phyloP scores from a whole-genome alignment of 1,284 basidiomycete genomes.

The Leccinum laetum region DNA sequence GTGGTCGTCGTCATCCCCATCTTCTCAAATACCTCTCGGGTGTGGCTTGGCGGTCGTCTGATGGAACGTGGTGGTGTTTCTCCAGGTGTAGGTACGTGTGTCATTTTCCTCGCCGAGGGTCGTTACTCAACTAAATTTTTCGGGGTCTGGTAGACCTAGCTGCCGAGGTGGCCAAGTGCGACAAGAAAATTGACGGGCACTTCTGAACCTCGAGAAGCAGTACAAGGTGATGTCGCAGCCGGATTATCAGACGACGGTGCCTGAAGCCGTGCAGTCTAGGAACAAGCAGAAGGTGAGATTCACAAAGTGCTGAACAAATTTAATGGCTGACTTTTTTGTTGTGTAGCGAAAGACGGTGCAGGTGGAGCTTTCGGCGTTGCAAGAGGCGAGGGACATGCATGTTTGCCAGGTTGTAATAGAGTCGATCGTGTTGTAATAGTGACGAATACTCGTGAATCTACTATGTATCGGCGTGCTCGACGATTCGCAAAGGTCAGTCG shows the following conservation, averaged over 20 bases:
- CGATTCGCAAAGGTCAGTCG: too few relatives aligned
- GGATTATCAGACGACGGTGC: conserved; percentile 35
- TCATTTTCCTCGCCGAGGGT: not conserved
- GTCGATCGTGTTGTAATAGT: too few relatives aligned
- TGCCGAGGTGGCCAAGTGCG: conserved; percentile 81
- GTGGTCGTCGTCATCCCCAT: conserved; percentile 37
- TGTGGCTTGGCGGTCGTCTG: conserved; percentile 77
- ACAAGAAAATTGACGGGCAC: conserved; percentile 79
- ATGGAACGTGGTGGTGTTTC: conserved; percentile 47
- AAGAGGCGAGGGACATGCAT: too few relatives aligned
- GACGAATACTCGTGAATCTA: too few relatives aligned
- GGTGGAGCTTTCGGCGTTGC: too few relatives aligned
- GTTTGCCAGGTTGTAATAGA: too few relatives aligned
- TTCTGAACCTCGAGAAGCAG: conserved; percentile 75
- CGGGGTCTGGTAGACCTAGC: conserved; percentile 86
- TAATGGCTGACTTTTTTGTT: too few relatives aligned
- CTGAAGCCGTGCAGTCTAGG: conserved; percentile 57
- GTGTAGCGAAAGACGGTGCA: too few relatives aligned
- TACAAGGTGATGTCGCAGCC: conserved; percentile 70
- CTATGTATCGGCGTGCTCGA: too few relatives aligned
- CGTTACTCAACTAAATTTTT: not conserved
- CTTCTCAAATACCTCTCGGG: conserved; percentile 77
- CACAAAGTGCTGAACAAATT: too few relatives aligned
- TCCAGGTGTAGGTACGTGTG: conserved; percentile 76
- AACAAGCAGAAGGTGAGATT: conserved; percentile 80